phyloP scores from a whole-genome alignment of 2,329 filamentous ascomycete genomes.

The Penicillium sp. region DNA sequence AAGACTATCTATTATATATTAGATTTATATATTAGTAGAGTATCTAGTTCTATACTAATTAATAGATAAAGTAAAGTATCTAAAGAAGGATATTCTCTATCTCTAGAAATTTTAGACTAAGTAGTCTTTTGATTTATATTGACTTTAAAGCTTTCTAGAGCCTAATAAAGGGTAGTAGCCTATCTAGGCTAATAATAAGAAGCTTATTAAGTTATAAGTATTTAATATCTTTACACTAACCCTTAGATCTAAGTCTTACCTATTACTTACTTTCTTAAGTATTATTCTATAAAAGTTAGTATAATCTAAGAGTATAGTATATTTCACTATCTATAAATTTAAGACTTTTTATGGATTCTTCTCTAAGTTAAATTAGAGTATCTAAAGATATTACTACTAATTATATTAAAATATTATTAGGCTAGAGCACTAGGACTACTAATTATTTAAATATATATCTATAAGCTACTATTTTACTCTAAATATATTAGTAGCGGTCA shows the following conservation, averaged over 20 bases:
- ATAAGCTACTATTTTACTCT: background rate
- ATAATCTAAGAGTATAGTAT: conserved; percentile 5
- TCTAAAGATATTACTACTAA: background rate
- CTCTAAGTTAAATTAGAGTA: background rate
- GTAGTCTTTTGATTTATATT: conserved; percentile 7
- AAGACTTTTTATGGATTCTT: conserved; percentile 6
- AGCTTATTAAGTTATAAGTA: background rate
- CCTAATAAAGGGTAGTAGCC: conserved; percentile 1
- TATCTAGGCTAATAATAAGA: background rate
- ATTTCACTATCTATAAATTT: conserved; percentile 10
- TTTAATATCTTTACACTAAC: conserved; percentile 6
- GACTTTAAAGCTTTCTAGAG: conserved; percentile 4
- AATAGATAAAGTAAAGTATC: too few relatives aligned
- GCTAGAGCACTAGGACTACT: background rate
- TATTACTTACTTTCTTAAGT: conserved; percentile 1
- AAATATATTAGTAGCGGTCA: background rate
- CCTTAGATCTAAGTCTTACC: conserved; percentile 1
- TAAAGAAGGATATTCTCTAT: background rate
- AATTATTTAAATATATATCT: background rate
- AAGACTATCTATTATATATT: background rate
- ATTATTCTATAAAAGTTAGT: conserved; percentile 1
- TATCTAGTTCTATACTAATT: background rate
- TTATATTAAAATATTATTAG: background rate
- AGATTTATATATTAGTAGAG: background rate
- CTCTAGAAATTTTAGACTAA: conserved; percentile 5